Base-by-base conservation (phyloP, 768 basidiomycete species). In the Pleurotus ostreatus region DNA sequence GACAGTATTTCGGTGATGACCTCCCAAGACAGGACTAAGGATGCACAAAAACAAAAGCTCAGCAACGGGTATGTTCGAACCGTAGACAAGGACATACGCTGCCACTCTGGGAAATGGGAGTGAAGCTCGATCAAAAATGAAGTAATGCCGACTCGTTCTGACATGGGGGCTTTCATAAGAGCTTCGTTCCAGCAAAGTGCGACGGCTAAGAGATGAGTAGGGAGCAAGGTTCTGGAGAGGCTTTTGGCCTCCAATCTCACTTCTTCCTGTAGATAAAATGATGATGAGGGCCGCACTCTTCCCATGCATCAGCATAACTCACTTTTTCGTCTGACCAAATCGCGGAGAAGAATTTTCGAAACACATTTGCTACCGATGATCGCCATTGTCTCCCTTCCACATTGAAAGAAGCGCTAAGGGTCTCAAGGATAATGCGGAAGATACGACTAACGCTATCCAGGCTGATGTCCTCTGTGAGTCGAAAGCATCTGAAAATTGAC, bases 361-460 rank as follows among this genome's bases (percentile, higher is more conserved):
- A 86, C 49, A 89, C 70, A 43, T 80, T 78, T 9, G 76, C 73
- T 13, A 89, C 75, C 54, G 78, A 83, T 2, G 83, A 77, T 15
- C 81, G 77, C 87, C 88, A 89, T 64, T 87, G 85, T 13, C 83
- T 75, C 54, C 79, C 85, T 58, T 86, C 84, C 2, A 87, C 75
- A 34, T 70, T 65, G 62, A 89, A 86, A 0, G 77, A 74, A 0
- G 84, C 82, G 58, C 78, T 85, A 8, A 79, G 86, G 6, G 86
- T 75, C 61, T 90, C 88, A 34, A 86, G 68, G 18, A 89, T 70
- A 54, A 91, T 78, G 22, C 80, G 79, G 66, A 89, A 89, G 12
- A 89, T 65, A 4, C 79, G 80, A 20, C 74, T 75, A 20, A 81
- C 70, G 9, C 79, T 77, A 25, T 76, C 68, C 6, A 88, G 68